These are phyloP conservation scores for Crithidia sp. DNA, from an alignment of 208 protist genomes.

Conservation along the genomic window DNA sequence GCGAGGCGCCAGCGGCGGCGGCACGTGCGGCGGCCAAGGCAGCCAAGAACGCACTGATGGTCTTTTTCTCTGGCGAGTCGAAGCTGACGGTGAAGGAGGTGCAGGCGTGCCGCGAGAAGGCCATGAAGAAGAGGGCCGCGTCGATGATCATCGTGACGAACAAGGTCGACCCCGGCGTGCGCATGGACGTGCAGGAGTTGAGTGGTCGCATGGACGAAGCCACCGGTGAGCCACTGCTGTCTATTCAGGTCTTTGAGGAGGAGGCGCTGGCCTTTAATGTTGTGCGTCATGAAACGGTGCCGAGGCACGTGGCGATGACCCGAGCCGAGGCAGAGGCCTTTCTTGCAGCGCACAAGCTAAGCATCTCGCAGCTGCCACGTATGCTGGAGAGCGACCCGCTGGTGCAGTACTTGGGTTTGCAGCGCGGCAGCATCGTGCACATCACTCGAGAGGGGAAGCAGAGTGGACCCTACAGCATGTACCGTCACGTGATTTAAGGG, in stretches of 20 bases:
- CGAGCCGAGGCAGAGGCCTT: slow-evolving; percentile 77
- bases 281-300: slow-evolving; percentile 95
- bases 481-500: slow-evolving; percentile 93
- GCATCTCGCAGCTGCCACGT: slow-evolving; percentile 95
- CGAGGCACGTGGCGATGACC: slow-evolving; percentile 89
- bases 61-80: slow-evolving; percentile 63
- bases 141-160: slow-evolving; percentile 66
- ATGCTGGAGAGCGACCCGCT: slow-evolving; percentile 96
- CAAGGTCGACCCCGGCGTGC: slow-evolving; percentile 57
- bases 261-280: slow-evolving; percentile 95
- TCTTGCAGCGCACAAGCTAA: slow-evolving; percentile 84
- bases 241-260: slow-evolving; percentile 95
- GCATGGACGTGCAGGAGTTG: slow-evolving; percentile 64
- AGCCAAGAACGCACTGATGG: slow-evolving; percentile 42
- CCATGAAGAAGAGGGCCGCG: slow-evolving; percentile 54
- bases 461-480: slow-evolving; percentile 97
- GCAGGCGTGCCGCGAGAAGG: slow-evolving; percentile 64
- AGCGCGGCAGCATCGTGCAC: slow-evolving; percentile 92
- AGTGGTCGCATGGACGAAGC: slow-evolving; percentile 53
- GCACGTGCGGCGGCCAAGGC: slow-evolving; percentile 13
- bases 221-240: slow-evolving; percentile 51
- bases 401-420: slow-evolving; percentile 94
- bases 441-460: slow-evolving; percentile 95
- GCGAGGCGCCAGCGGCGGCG: not conserved
- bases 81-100: slow-evolving; percentile 63